Percentiles rank a stretch among this genome's conserved stretches.
phyloP scores from a whole-genome alignment of 495 filamentous ascomycete genomes.

The Venustampulla echinocandica region DNA sequence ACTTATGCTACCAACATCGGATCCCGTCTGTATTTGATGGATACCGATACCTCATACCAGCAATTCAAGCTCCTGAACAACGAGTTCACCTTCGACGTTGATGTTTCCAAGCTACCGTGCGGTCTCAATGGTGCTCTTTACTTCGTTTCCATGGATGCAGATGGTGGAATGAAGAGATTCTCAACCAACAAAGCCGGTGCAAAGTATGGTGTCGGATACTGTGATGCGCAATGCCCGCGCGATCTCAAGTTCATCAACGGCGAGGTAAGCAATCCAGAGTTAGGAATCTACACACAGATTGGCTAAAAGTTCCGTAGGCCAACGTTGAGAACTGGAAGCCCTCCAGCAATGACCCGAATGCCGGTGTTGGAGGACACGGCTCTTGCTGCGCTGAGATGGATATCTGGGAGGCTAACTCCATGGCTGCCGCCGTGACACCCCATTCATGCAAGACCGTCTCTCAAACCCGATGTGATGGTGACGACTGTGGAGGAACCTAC shows the following conservation, averaged over 20 bases:
- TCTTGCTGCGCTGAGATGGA: constrained; percentile 62
- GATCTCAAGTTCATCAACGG: constrained; percentile 64
- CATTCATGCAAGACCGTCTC: constrained; percentile 3
- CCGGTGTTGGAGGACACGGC: constrained; percentile 46
- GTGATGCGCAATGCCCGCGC: constrained; percentile 61
- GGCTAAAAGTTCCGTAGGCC: constrained; percentile 32
- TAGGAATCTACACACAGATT: constrained; percentile 13
- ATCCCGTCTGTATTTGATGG: constrained; percentile 55
- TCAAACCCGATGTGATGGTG: constrained; percentile 18
- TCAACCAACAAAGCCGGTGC: constrained; percentile 59
- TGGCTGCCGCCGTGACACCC: constrained; percentile 49
- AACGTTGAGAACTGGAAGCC: constrained; percentile 43
- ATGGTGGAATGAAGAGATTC: constrained; percentile 48
- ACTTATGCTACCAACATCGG: constrained; percentile 38
- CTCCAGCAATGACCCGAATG: constrained; percentile 38
- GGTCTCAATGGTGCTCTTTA: constrained; percentile 69
- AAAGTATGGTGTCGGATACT: constrained; percentile 64
- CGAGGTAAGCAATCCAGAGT: constrained; percentile 26
- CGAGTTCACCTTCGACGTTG: constrained; percentile 65
- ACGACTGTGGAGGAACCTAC: constrained; percentile 23
- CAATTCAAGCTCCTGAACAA: constrained; percentile 49
- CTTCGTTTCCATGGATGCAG: constrained; percentile 56
- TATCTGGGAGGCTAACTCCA: constrained; percentile 59
- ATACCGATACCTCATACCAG: constrained; percentile 43
- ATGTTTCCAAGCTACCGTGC: constrained; percentile 56